Percentiles rank a stretch among this genome's conserved stretches.
Conservation (phyloP, 2,329 filamentous ascomycete species). For the Tolypocladium tropicale region DNA sequence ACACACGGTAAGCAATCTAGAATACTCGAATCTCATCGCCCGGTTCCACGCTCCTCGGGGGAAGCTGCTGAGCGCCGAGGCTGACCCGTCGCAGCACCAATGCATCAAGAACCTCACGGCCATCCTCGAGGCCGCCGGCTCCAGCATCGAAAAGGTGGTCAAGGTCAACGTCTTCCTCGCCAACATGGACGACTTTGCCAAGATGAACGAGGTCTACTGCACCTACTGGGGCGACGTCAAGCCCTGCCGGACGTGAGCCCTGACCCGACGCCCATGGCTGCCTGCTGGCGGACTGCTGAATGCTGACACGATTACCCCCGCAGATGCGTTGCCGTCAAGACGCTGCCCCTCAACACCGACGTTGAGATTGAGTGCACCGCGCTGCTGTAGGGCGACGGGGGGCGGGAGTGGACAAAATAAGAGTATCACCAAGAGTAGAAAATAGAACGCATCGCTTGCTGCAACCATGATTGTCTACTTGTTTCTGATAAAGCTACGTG, state of each 20-base stretch:
- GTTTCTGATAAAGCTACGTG: neutral
- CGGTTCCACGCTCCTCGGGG: too few relatives aligned
- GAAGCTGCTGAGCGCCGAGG: too few relatives aligned
- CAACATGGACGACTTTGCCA: conserved; percentile 62
- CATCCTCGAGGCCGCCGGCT: conserved; percentile 59
- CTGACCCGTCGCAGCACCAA: conserved; percentile 33
- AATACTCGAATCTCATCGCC: too few relatives aligned
- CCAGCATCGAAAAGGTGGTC: conserved; percentile 53
- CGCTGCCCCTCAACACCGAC: conserved; percentile 20
- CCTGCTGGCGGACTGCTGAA: too few relatives aligned
- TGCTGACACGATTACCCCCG: neutral
- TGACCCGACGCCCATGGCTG: neutral
- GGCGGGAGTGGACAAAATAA: too few relatives aligned
- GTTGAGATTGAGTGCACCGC: conserved; percentile 26
- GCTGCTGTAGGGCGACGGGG: conserved; percentile 1
- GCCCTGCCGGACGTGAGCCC: conserved; percentile 30
- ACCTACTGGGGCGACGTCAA: conserved; percentile 52
- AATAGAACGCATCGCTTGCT: neutral
- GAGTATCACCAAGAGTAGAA: neutral
- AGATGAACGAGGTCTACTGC: conserved; percentile 66
- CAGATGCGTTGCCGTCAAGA: conserved; percentile 26
- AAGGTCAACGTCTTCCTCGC: conserved; percentile 66
- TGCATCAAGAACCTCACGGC: conserved; percentile 63
- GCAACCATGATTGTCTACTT: neutral
- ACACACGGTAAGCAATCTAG: conserved; percentile 42